Percentiles rank a stretch among this genome's conserved stretches.
These are phyloP conservation scores for Trichoderma erinaceum DNA, from an alignment of 495 filamentous ascomycete species.

Conservation along the genomic window DNA sequence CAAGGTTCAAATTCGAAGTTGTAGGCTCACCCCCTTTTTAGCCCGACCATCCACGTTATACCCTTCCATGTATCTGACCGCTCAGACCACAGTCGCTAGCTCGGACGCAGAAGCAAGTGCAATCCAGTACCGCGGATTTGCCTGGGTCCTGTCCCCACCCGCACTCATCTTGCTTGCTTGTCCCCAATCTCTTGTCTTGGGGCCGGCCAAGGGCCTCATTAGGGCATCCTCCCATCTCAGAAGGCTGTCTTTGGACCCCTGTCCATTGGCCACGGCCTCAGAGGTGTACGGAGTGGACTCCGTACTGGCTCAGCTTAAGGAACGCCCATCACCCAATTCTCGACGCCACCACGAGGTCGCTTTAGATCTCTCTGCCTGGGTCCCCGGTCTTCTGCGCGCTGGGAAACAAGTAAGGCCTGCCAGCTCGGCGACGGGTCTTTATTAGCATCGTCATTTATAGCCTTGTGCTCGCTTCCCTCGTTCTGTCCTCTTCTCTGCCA, in stretches of 20 bases:
- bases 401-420: not conserved
- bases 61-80: not conserved
- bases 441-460: constrained; percentile 13
- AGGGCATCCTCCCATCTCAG: constrained; percentile 11
- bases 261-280: not conserved
- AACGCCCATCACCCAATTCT: constrained; percentile 6
- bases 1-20: not conserved
- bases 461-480: constrained; percentile 9
- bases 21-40: not conserved
- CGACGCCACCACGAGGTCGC: constrained; percentile 9
- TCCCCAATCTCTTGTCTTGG: constrained; percentile 13
- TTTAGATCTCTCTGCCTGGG: constrained; percentile 12
- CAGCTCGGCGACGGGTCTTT: constrained; percentile 3
- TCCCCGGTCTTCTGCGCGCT: not conserved
- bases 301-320: not conserved
- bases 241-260: not conserved
- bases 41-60: not conserved
- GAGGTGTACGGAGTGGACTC: constrained; percentile 5
- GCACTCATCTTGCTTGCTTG: constrained; percentile 14
- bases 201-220: constrained; percentile 7
- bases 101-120: constrained; percentile 13
- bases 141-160: not conserved
- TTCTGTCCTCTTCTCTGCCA: not conserved
- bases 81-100: not conserved
- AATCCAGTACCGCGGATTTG: constrained; percentile 14